Conservation (phyloP, 2,329 filamentous ascomycete species). For the Fusarium austroafricanum region DNA sequence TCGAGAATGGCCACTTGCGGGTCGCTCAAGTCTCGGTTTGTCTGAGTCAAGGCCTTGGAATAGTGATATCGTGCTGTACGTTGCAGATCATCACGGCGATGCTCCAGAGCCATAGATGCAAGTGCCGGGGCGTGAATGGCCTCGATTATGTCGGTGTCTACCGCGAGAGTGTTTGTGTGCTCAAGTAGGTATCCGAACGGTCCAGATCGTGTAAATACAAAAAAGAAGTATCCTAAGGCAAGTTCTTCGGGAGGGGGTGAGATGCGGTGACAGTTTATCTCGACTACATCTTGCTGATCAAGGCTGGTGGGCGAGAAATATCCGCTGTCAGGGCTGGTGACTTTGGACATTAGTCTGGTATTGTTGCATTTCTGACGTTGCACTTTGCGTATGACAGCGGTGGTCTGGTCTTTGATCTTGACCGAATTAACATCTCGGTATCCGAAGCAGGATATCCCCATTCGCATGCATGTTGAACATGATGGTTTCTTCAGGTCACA, state of each 20-base stretch:
- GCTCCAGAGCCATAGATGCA: conserved; percentile 2
- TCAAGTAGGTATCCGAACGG: not conserved
- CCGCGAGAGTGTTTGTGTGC: not conserved
- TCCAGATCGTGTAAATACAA: not conserved
- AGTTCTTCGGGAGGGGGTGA: not conserved
- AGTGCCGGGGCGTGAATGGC: conserved; percentile 5
- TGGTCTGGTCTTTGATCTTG: conserved; percentile 9
- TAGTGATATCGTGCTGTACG: conserved; percentile 2
- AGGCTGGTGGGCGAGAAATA: rapidly evolving
- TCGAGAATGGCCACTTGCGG: not conserved
- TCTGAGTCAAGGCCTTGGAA: not conserved
- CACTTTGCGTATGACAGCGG: not conserved
- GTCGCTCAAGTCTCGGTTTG: not conserved
- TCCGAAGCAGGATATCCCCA: not conserved
- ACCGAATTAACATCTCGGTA: not conserved
- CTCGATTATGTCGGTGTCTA: not conserved
- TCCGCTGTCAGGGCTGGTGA: not conserved
- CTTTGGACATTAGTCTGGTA: rapidly evolving
- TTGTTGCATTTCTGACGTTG: not conserved
- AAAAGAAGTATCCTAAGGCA: conserved; percentile 1
- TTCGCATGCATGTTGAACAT: conserved; percentile 2
- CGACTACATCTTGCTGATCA: rapidly evolving
- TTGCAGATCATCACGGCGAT: not conserved
- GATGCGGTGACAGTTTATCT: not conserved
- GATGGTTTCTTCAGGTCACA: not conserved